Base-by-base conservation (phyloP, 2,329 filamentous ascomycete genomes). In the Pseudomassariella vexata region DNA sequence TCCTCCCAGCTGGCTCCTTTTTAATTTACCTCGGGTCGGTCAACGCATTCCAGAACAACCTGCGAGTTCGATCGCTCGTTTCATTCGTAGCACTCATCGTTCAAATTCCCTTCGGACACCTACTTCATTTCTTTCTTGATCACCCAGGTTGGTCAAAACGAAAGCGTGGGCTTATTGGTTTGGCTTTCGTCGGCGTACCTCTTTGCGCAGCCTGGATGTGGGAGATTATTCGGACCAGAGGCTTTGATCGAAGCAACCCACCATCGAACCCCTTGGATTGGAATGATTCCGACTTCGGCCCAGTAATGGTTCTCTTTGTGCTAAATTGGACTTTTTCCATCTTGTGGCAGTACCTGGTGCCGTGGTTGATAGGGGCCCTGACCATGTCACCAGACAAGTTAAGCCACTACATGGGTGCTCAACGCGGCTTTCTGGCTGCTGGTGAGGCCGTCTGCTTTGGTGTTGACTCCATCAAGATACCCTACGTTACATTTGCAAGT, bases 11-110 rank as follows among this genome's bases (percentile, higher is more conserved):
- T 8, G 51, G 55, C 36, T 47, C 42, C 12, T 56, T 52, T 30
- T 41, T 57, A 16, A 51, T 56, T 9, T 56, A 55, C 28, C 42
- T 42, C 14, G 53, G 53, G 18, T 55, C 53, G 4, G 49, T 52
- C 20, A 57, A 57, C 25, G 30, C 30, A 9, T 32, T 32, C 22
- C 18, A 32, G 21, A 32, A 32, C 21, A 32, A 18, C 7, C 20
- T 32, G 10, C 30, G 30, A 8, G 30, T 23, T 11, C 30, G 30
- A n/a, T 32, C 42, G 14, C 44, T 57, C 6, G 37, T 54, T 9
- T 50, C 50, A 5, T 53, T 57, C 34, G 39, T 53, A 22, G 41
- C 50, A 5, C 47, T 54, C 16, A 37, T 52, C 3, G 23, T 56
- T n/a, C 53, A 57, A 31, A 52, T 56, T 11, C 49, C 51, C 9